Percentiles rank a stretch among this genome's conserved stretches.
Conservation (phyloP, 192 early-diverging fungal genomes). For the Anaeromyces robustus region DNA sequence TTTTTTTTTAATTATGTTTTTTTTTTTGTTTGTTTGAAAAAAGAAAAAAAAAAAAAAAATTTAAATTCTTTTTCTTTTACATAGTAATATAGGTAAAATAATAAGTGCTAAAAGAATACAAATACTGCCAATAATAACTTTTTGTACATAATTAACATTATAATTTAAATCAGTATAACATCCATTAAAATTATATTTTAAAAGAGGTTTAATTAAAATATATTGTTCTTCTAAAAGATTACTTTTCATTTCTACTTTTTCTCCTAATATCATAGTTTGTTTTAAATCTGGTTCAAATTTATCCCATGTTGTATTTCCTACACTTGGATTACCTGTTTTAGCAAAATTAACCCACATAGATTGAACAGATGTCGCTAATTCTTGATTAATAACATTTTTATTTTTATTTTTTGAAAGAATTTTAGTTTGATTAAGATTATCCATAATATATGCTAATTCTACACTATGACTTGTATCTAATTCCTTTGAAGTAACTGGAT, state of each 20-base stretch:
- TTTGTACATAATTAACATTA: neutral
- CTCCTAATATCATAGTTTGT: neutral
- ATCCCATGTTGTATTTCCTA: neutral
- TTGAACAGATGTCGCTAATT: neutral
- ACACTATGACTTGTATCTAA: neutral
- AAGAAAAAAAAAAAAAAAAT: neutral
- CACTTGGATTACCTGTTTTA: neutral
- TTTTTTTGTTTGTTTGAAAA: no score
- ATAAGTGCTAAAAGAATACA: neutral
- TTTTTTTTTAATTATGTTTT: no score
- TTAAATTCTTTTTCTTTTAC: neutral
- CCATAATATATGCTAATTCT: neutral
- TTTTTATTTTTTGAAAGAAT: no score
- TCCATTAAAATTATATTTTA: neutral
- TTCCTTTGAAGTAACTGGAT: neutral
- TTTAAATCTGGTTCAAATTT: neutral
- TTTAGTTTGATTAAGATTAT: neutral
- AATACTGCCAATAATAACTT: neutral
- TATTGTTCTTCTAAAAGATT: neutral
- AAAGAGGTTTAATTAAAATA: neutral
- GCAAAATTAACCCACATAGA: neutral
- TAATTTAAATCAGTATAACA: neutral
- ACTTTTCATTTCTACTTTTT: neutral
- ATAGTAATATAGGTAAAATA: neutral
- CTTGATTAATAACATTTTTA: neutral